Evolutionary conservation across 2,329 filamentous ascomycete genomes (phyloP).

Genomic region (Alternaria consortialis): DNA sequence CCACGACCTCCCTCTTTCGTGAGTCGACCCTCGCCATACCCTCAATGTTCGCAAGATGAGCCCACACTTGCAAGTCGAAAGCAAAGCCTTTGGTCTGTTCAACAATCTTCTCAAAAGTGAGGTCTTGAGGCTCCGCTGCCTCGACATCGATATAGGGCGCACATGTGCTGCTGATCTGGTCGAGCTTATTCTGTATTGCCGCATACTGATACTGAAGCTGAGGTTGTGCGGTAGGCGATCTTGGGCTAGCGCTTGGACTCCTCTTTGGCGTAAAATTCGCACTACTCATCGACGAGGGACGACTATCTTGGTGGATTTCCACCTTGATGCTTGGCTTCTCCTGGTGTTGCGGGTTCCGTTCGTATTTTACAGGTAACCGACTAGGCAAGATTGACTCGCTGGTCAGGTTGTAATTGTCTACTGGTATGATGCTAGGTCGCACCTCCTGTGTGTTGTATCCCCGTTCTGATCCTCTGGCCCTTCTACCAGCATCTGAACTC

Average conservation of each 20-base stretch:
- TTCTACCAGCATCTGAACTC: conserved; percentile 12
- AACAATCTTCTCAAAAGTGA: conserved; percentile 38
- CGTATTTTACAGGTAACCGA: conserved; percentile 7
- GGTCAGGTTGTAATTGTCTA: conserved; percentile 16
- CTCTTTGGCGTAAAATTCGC: conserved; percentile 9
- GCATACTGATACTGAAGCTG: conserved; percentile 31
- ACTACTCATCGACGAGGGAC: neutral
- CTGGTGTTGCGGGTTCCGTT: conserved; percentile 13
- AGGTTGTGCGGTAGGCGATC: conserved; percentile 25
- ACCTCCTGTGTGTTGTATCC: conserved; percentile 30
- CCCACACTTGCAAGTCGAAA: conserved; percentile 37
- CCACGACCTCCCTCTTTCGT: conserved; percentile 22
- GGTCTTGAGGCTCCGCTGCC: conserved; percentile 31
- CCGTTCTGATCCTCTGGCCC: conserved; percentile 9
- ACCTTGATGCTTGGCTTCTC: conserved; percentile 34
- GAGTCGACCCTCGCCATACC: conserved; percentile 26
- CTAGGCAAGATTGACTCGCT: conserved; percentile 19
- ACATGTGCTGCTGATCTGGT: conserved; percentile 27
- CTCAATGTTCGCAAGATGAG: conserved; percentile 28
- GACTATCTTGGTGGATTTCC: conserved; percentile 32
- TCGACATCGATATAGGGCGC: conserved; percentile 30
- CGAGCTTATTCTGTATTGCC: conserved; percentile 28
- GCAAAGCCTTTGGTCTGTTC: conserved; percentile 31
- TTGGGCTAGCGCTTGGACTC: conserved; percentile 30
- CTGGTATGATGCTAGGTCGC: conserved; percentile 14